Evolutionary conservation across 1,139 yeast species (phyloP), one percentile per base, ranked within the genome.

Genomic region (Blastobotrys serpentis): DNA sequence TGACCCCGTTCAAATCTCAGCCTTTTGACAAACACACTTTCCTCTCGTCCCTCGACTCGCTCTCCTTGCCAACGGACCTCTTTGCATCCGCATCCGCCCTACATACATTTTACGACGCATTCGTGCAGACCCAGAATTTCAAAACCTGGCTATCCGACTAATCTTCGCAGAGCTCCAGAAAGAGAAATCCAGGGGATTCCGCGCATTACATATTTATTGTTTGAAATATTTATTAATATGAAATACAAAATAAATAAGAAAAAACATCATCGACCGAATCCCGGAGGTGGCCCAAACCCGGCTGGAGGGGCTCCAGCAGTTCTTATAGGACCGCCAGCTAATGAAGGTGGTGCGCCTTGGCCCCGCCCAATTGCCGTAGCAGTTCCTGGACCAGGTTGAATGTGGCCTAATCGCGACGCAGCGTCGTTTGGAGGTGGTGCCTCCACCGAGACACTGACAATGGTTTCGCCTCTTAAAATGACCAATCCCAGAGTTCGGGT

Each of bases 391-490:
- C 82, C 82, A 40, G 71, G 61, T 18, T 58, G 56, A 16, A 65
- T 67, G 13, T 68, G 46, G 11, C 70, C 69, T 36, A 77, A 56
- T 52, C 82, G 66, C 44, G 71, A 64, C 47, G 69, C 70, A 17
- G 73, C 68, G 50, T 75, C 78, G 25, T 76, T 68, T 3, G 82
- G 71, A 1, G 96, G 96, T 3, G 85, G 81, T 34, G 89, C 81
- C 63, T 88, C 96, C 26, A 89, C 84, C 32, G 85, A 80, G 10
- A 90, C 77, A 42, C 94, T 81, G n/a, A 92, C 81, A 25, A 92
- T 80, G 56, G 85, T 88, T 56, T 87, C 97, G 1, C 98, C 98
- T 56, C 98, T 76, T 44, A 92, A 70, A 34, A 92, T 84, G 5
- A 87, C 77, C 48, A 92, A 74, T 0, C 98, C 98, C 38, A 92